Evolutionary conservation across 805 yeast genomes (phyloP).

Genomic region (Wickerhamomyces hampshirensis): DNA sequence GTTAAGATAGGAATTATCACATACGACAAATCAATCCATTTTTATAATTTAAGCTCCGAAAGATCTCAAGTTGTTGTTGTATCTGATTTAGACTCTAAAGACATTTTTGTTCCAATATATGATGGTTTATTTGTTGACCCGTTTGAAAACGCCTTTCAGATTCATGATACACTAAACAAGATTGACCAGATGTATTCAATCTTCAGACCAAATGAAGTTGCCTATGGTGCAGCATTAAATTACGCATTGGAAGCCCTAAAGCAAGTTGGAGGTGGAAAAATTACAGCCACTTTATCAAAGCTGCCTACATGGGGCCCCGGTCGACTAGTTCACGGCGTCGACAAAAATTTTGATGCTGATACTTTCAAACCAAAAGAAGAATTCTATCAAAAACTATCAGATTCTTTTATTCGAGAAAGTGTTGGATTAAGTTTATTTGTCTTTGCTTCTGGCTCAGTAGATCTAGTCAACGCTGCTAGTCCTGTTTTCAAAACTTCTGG

Average conservation of each 20-base stretch:
- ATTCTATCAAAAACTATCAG: constrained; percentile 56
- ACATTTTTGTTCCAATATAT: constrained; percentile 76
- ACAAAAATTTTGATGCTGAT: constrained; percentile 37
- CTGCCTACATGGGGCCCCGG: constrained; percentile 86
- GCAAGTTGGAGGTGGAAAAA: constrained; percentile 77
- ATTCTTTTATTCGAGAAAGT: constrained; percentile 48
- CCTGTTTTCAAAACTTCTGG: constrained; percentile 73
- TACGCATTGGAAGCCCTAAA: constrained; percentile 61
- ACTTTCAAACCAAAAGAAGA: constrained; percentile 55
- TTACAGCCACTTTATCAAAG: constrained; percentile 59
- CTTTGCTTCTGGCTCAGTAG: constrained; percentile 60
- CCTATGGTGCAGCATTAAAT: constrained; percentile 74
- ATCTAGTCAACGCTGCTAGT: constrained; percentile 66
- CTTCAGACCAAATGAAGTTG: constrained; percentile 48
- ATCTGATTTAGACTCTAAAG: constrained; percentile 53
- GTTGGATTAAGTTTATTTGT: constrained; percentile 78
- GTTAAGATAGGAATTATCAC: constrained; percentile 64
- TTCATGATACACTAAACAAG: constrained; percentile 62
- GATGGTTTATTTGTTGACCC: constrained; percentile 82
- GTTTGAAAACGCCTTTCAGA: constrained; percentile 51
- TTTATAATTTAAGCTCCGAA: constrained; percentile 59
- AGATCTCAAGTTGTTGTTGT: constrained; percentile 56
- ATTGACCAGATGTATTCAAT: constrained; percentile 43
- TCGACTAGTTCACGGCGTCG: constrained; percentile 35
- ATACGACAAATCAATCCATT: constrained; percentile 67